phyloP scores from a whole-genome alignment of 768 basidiomycete genomes.

The Asterophora lycoperdoides region DNA sequence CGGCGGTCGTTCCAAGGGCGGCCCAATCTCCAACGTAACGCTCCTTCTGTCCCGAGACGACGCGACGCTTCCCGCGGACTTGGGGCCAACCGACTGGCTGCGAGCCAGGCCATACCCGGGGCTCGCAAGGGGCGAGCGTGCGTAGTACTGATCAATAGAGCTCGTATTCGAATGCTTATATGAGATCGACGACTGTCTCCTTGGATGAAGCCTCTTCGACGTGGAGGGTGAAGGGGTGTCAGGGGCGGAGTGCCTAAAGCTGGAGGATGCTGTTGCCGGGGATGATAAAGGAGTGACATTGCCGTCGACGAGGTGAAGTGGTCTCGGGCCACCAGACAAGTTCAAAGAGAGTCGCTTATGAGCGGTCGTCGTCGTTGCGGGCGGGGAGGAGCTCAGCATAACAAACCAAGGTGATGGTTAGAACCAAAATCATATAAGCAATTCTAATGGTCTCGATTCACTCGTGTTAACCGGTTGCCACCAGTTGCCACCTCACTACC shows the following conservation, averaged over 20 bases:
- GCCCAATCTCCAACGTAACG: conserved; percentile 17
- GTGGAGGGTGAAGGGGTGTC: conserved; percentile 21
- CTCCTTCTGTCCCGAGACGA: conserved; percentile 26
- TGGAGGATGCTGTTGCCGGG: conserved; percentile 15
- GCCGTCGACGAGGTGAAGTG: conserved; percentile 44
- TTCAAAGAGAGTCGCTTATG: conserved; percentile 30
- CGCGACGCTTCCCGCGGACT: conserved; percentile 10
- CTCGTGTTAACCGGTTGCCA: too few species aligned
- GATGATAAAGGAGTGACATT: conserved; percentile 16
- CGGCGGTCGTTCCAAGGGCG: conserved; percentile 34
- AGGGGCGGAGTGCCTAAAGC: conserved; percentile 14
- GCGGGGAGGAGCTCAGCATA: conserved; percentile 13
- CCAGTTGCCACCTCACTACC: too few species aligned
- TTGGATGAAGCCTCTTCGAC: conserved; percentile 22
- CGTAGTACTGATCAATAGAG: conserved; percentile 16
- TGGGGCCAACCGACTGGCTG: conserved; percentile 19
- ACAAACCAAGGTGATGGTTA: neutral
- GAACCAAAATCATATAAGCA: neutral
- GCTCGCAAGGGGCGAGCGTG: conserved; percentile 10
- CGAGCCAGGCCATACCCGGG: conserved; percentile 16
- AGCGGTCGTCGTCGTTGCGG: conserved; percentile 5
- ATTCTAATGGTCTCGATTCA: too few species aligned
- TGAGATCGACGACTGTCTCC: conserved; percentile 53
- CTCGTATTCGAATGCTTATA: conserved; percentile 35
- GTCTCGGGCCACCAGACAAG: conserved; percentile 36